phyloP scores from a whole-genome alignment of 1,139 yeast genomes.

The Suhomyces bokatorum region DNA sequence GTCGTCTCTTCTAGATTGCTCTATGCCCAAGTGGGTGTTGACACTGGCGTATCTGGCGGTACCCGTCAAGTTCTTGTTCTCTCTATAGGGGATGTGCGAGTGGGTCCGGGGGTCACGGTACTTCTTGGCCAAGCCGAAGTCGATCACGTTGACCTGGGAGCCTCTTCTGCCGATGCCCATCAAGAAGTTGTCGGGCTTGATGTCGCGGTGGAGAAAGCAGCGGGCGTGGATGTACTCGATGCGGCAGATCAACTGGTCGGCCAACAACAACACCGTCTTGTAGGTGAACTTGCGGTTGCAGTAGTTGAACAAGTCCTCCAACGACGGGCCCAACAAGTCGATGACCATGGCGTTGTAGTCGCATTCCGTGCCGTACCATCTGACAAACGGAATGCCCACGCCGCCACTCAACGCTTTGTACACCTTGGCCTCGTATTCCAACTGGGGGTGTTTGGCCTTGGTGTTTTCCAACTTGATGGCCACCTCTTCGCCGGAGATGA shows the following conservation, averaged over 20 bases:
- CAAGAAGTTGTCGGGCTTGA: conserved; percentile 94
- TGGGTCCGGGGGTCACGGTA: conserved; percentile 95
- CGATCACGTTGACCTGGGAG: conserved; percentile 92
- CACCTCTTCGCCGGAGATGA: conserved; percentile 95
- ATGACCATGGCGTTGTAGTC: conserved; percentile 97
- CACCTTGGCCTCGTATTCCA: conserved; percentile 94
- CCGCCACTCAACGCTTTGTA: conserved; percentile 95
- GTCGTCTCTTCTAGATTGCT: conserved; percentile 95
- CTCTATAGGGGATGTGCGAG: conserved; percentile 93
- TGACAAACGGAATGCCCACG: conserved; percentile 93
- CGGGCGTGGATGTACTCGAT: conserved; percentile 95
- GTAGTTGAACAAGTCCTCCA: conserved; percentile 93
- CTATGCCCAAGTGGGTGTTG: conserved; percentile 95
- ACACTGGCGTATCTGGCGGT: conserved; percentile 96
- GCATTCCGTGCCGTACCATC: conserved; percentile 97
- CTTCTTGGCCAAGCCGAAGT: conserved; percentile 95
- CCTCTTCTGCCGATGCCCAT: conserved; percentile 98
- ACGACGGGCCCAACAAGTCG: conserved; percentile 90
- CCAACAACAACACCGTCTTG: conserved; percentile 88
- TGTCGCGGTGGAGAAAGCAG: conserved; percentile 87
- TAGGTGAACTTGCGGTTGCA: conserved; percentile 91
- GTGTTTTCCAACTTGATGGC: conserved; percentile 93
- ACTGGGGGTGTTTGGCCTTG: conserved; percentile 92
- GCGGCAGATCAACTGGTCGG: conserved; percentile 92
- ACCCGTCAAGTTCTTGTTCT: conserved; percentile 93